phyloP scores from a whole-genome alignment of 306 rosid species.

The Pterocarpus macrocarpus region DNA sequence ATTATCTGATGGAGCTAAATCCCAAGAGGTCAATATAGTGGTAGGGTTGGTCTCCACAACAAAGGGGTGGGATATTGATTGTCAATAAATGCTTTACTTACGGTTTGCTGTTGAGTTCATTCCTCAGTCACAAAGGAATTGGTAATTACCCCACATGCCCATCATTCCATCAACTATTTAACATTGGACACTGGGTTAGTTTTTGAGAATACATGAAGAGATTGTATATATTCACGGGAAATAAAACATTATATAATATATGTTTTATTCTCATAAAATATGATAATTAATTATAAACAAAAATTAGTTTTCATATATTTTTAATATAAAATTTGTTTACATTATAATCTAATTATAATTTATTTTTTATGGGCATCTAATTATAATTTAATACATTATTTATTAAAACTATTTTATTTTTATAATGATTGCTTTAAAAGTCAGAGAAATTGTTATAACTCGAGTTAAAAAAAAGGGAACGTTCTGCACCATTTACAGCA shows the following conservation, averaged over 20 bases:
- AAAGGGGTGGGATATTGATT: conserved; percentile 71
- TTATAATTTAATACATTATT: too few species aligned
- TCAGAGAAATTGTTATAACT: too few species aligned
- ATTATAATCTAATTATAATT: too few species aligned
- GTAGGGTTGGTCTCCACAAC: conserved; percentile 66
- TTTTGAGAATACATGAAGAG: neutral
- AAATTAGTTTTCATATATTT: too few species aligned
- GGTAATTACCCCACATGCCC: conserved; percentile 54
- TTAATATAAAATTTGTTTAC: too few species aligned
- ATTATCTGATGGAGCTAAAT: conserved; percentile 25
- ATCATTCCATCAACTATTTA: conserved; percentile 14
- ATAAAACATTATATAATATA: neutral
- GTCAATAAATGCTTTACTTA: conserved; percentile 68
- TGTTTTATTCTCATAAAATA: neutral
- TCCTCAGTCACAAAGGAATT: conserved; percentile 41
- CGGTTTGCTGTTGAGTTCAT: conserved; percentile 49
- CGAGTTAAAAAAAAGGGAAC: too few species aligned
- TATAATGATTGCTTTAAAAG: too few species aligned
- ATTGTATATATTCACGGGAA: too few species aligned
- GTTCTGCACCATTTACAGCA: too few species aligned
- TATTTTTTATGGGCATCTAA: too few species aligned
- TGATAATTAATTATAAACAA: too few species aligned
- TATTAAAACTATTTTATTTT: too few species aligned
- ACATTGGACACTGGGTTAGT: conserved; percentile 37
- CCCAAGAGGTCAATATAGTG: conserved; percentile 55